phyloP scores from a whole-genome alignment of 441 rosid genomes.

The Rhodomyrtus psidioides region DNA sequence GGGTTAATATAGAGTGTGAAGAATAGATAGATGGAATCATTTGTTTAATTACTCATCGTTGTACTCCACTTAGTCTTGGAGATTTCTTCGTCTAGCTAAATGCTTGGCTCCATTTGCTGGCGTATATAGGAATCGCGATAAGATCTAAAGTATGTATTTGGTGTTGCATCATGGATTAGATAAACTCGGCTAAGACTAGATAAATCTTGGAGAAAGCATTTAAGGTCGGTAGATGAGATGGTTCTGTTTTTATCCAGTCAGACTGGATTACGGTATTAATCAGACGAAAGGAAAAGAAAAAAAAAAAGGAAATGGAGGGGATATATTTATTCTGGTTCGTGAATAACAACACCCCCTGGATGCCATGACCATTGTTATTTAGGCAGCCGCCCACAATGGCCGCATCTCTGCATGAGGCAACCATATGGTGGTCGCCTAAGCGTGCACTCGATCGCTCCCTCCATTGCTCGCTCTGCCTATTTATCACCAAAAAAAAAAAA shows the following conservation, averaged over 20 bases:
- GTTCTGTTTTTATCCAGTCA: neutral
- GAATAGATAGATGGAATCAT: too few species aligned
- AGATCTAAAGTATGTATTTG: neutral
- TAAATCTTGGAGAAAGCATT: neutral
- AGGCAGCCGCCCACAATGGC: too few species aligned
- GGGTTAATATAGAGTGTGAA: too few species aligned
- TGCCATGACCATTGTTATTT: neutral
- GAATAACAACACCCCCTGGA: neutral
- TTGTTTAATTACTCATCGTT: too few species aligned
- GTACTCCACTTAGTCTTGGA: neutral
- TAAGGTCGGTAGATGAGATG: neutral
- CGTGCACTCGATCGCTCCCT: too few species aligned
- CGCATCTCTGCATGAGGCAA: too few species aligned
- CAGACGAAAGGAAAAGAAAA: neutral
- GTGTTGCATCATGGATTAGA: accelerated
- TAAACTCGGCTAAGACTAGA: neutral
- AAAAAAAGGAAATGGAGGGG: neutral
- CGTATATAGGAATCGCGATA: neutral
- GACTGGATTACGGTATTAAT: neutral
- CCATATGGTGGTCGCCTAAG: too few species aligned
- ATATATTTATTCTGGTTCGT: neutral
- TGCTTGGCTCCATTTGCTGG: neutral
- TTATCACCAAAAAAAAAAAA: too few species aligned
- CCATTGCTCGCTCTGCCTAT: too few species aligned
- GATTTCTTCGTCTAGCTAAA: neutral